phyloP scores from a whole-genome alignment of 495 filamentous ascomycete genomes.

The Apiosordaria backusii region DNA sequence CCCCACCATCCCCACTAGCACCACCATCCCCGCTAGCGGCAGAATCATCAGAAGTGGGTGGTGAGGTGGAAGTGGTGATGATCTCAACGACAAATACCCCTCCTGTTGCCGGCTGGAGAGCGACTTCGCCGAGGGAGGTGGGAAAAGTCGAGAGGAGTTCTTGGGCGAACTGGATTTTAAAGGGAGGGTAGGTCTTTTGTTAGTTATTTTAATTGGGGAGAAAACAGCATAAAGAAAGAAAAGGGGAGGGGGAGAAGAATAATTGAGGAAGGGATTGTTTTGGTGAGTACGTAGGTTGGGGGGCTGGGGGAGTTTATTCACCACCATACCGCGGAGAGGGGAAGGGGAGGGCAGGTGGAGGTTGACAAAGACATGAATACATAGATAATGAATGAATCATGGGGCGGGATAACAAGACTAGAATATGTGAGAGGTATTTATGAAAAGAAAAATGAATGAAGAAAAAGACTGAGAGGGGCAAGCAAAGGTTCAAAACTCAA shows the following conservation, averaged over 20 bases:
- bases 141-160: constrained; percentile 96
- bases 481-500: no score
- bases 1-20: not conserved
- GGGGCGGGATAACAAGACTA: no score
- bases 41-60: not conserved
- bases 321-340: no score
- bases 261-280: not conserved
- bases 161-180: constrained; percentile 76
- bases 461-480: no score
- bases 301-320: no score
- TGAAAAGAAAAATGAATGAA: no score
- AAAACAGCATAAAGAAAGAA: not conserved
- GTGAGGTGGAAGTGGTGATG: constrained; percentile 28
- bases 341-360: no score
- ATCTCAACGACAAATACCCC: constrained; percentile 77
- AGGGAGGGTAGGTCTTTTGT: not conserved
- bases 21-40: constrained; percentile 4
- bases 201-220: not conserved
- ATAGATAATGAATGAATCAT: no score
- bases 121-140: constrained; percentile 80
- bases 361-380: no score
- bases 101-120: constrained; percentile 82
- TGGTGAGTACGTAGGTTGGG: not conserved
- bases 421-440: no score
- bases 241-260: not conserved